These are phyloP conservation scores for Metschnikowia shivogae DNA, from an alignment of 805 yeast species.

Conservation along the genomic window DNA sequence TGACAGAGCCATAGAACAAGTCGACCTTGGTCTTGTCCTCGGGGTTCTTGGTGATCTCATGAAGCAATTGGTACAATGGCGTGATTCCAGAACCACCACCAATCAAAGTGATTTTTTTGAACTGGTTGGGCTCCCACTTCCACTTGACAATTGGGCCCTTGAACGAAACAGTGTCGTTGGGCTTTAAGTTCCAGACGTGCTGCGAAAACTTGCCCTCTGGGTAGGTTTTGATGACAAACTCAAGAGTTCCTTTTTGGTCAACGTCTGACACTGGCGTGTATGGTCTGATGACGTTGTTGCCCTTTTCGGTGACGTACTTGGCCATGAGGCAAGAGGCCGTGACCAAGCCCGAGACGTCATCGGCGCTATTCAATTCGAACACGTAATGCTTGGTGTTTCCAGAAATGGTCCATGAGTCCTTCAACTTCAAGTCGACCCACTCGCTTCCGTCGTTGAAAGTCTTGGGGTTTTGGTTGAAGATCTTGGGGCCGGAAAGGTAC, in stretches of 20 bases:
- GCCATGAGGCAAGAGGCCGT: constrained; percentile 79
- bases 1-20: constrained; percentile 74
- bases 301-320: constrained; percentile 79
- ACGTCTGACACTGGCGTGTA: constrained; percentile 81
- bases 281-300: constrained; percentile 81
- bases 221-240: constrained; percentile 80
- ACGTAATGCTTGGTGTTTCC: constrained; percentile 63
- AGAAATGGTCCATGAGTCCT: constrained; percentile 47
- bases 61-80: constrained; percentile 85
- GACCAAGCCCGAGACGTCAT: constrained; percentile 68
- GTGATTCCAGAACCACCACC: constrained; percentile 99
- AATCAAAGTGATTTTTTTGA: constrained; percentile 70
- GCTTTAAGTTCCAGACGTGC: constrained; percentile 67
- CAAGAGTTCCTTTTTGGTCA: constrained; percentile 67
- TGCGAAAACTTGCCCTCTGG: constrained; percentile 78
- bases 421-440: constrained; percentile 68
- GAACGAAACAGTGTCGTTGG: constrained; percentile 78
- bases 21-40: constrained; percentile 84
- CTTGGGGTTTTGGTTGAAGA: constrained; percentile 36
- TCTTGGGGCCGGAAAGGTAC: constrained; percentile 22
- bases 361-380: constrained; percentile 64
- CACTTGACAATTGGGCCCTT: constrained; percentile 94
- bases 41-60: constrained; percentile 73
- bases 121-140: constrained; percentile 85
- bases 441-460: constrained; percentile 60